Evolutionary conservation across 805 yeast genomes (phyloP).

Genomic region (Lachancea mirantina): DNA sequence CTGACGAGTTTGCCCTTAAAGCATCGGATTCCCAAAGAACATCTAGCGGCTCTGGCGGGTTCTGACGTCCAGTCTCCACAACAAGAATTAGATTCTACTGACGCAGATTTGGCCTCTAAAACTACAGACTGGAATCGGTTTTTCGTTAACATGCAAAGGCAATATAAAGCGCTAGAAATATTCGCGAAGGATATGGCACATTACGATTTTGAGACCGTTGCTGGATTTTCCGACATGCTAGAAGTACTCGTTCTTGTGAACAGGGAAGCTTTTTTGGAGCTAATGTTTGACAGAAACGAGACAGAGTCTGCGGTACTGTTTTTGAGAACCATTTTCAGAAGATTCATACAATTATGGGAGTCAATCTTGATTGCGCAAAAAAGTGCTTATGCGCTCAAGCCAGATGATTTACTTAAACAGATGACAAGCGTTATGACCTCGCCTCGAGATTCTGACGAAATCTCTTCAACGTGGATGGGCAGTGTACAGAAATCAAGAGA

Average conservation of each 20-base stretch:
- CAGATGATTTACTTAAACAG: slow-evolving; percentile 25
- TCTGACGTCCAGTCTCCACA: background rate
- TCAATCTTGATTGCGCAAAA: slow-evolving; percentile 14
- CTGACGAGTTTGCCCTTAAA: slow-evolving; percentile 26
- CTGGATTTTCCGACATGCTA: slow-evolving; percentile 13
- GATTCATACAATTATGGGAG: slow-evolving; percentile 25
- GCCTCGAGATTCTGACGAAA: slow-evolving; percentile 15
- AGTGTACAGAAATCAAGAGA: slow-evolving; percentile 33
- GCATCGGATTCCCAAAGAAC: background rate
- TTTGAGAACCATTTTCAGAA: slow-evolving; percentile 21
- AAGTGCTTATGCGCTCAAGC: slow-evolving; percentile 13
- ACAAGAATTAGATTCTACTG: background rate
- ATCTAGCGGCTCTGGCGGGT: background rate
- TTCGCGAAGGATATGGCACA: slow-evolving; percentile 5
- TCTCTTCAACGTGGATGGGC: slow-evolving; percentile 30
- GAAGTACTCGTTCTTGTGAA: slow-evolving; percentile 23
- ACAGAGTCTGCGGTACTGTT: slow-evolving; percentile 19
- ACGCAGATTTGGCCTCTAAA: slow-evolving; percentile 10
- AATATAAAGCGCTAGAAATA: slow-evolving; percentile 12
- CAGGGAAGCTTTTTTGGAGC: slow-evolving; percentile 25
- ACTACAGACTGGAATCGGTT: slow-evolving; percentile 14
- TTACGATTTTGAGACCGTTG: slow-evolving; percentile 10
- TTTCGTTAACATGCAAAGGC: slow-evolving; percentile 13
- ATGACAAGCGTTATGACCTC: slow-evolving; percentile 30
- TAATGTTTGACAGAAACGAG: slow-evolving; percentile 17